Evolutionary conservation across 441 rosid genomes (phyloP).

Genomic region (Populus hybrid): DNA sequence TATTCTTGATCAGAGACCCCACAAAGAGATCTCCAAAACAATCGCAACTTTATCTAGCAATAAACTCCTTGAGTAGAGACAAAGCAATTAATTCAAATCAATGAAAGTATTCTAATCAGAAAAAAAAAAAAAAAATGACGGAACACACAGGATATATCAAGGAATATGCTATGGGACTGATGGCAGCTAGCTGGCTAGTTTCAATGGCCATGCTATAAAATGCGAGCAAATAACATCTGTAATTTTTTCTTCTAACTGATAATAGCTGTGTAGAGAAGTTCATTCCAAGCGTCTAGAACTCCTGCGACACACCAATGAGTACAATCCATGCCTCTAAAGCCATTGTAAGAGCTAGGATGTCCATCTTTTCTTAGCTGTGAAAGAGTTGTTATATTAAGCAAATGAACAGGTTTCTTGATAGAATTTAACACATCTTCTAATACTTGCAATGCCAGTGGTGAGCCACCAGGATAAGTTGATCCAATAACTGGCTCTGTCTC

Average conservation of each 20-base stretch:
- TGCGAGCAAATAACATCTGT: neutral
- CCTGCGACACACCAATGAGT: conserved; percentile 96
- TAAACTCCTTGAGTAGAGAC: too few relatives aligned
- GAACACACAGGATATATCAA: too few relatives aligned
- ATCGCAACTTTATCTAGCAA: too few relatives aligned
- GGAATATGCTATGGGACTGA: too few relatives aligned
- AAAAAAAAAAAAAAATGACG: too few relatives aligned
- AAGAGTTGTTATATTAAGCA: conserved; percentile 67
- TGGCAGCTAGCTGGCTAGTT: neutral
- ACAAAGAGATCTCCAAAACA: too few relatives aligned
- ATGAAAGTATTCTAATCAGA: too few relatives aligned
- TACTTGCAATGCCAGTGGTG: conserved; percentile 54
- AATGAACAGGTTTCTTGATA: conserved; percentile 54
- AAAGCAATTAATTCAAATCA: too few relatives aligned
- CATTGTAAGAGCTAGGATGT: conserved; percentile 67
- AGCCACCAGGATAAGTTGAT: conserved; percentile 56
- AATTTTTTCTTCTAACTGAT: conserved; percentile 9
- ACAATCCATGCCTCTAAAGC: conserved; percentile 57
- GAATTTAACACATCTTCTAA: conserved; percentile 49
- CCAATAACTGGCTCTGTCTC: conserved; percentile 62
- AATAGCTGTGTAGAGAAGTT: conserved; percentile 56
- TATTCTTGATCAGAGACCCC: too few relatives aligned
- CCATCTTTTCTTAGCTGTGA: conserved; percentile 86
- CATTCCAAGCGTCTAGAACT: conserved; percentile 92
- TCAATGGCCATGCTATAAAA: neutral